A percentile compares a stretch with the other conserved stretches of the same genome.
These are phyloP conservation scores for Phytophthora capsici DNA, from an alignment of 352 stramenopile genomes.

Conservation along the genomic window DNA sequence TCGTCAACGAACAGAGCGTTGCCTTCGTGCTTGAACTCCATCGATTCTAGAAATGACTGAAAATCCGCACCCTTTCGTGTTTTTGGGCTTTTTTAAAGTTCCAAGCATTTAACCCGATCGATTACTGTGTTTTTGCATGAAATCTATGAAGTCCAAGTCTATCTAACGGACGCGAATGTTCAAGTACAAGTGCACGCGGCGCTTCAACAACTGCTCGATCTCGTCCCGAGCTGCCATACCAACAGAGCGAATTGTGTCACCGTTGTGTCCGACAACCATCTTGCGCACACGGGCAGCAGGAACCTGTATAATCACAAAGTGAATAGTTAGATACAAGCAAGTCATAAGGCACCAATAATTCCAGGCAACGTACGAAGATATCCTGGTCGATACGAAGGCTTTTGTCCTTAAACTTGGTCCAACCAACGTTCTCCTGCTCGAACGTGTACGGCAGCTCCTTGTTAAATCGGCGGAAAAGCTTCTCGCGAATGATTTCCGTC, in stretches of 20 bases:
- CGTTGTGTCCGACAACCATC: conserved; percentile 83
- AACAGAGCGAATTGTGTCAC: conserved; percentile 77
- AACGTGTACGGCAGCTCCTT: conserved; percentile 88
- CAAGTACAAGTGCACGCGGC: conserved; percentile 82
- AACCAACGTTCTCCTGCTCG: conserved; percentile 85
- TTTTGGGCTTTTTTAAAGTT: background rate
- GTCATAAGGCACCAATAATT: no score
- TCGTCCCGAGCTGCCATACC: conserved; percentile 77
- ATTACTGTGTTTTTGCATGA: conserved; percentile 2
- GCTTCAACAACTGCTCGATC: conserved; percentile 76
- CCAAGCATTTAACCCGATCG: background rate
- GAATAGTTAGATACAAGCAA: conserved; percentile 17
- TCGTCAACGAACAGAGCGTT: conserved; percentile 90
- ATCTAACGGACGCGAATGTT: conserved; percentile 79
- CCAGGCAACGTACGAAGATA: conserved; percentile 72
- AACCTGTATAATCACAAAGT: conserved; percentile 63
- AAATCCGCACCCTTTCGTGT: background rate
- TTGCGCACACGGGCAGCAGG: conserved; percentile 75
- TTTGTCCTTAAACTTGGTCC: conserved; percentile 88
- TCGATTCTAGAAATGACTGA: conserved; percentile 26
- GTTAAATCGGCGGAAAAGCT: conserved; percentile 89
- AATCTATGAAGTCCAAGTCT: conserved; percentile 7
- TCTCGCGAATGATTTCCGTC: conserved; percentile 89
- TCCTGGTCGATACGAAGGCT: conserved; percentile 90
- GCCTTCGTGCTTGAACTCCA: conserved; percentile 76